Base-by-base conservation (phyloP, 768 basidiomycete species). In the Pleurotus sapidus region DNA sequence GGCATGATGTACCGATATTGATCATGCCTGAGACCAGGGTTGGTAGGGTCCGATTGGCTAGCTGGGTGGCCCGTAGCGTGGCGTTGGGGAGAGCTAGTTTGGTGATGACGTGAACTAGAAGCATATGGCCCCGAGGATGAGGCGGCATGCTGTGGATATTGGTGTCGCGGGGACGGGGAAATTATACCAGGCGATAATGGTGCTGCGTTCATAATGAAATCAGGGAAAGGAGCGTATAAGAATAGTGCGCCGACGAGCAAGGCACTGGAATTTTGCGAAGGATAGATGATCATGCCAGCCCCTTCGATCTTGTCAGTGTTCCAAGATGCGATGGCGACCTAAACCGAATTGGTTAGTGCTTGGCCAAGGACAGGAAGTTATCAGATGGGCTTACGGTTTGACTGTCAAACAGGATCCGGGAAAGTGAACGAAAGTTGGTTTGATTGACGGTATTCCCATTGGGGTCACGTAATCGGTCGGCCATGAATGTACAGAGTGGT, bases 401-500 rank as follows among this genome's bases (percentile, higher is more conserved):
- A 58, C 74, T 74, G 57, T 84, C 80, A 56, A 76, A 76, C 15
- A 87, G 69, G 43, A 79, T 68, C 24, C 75, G 72, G 34, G 84
- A 81, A 59, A 88, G 70, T 48, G 77, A 75, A 55, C 82, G 78
- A 66, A 87, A 88, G 59, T 70, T 74, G 46, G 76, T 68, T 63
- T 79, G 72, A 64, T 87, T 88, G 59, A 79, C 75, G 57, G 73
- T 70, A 64, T 79, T 77, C 47, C 67, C 66, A 45, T 77, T 74
- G 27, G 77, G 67, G 60, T 85, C 81, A 46, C 80, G 71, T 40
- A 83, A 76, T 34, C 80, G 78, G 64, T 85, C 81, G 15, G 86
- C 80, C 76, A 87, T 80, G 69, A 88, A 81, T 43, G 84, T 84
- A 69, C 82, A 84, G 58, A 83, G 70, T 18, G 83, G 77, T 30